Evolutionary conservation across 495 filamentous ascomycete species (phyloP).

Genomic region (Eremomyces bilateralis): DNA sequence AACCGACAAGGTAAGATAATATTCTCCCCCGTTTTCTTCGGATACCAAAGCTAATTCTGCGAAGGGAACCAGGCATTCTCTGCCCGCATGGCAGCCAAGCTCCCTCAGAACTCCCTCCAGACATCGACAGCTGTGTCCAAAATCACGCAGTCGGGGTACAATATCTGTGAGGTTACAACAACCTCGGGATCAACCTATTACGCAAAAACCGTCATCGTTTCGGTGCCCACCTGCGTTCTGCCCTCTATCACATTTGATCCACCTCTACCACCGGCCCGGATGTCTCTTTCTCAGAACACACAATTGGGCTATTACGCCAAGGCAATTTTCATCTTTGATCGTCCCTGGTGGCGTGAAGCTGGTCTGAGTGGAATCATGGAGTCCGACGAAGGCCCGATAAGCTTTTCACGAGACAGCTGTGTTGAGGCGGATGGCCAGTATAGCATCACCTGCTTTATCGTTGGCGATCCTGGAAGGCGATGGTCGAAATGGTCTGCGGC

Average conservation of each 20-base stretch:
- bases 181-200: conserved; percentile 4
- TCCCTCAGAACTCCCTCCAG: conserved; percentile 4
- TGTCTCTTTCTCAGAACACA: conserved; percentile 4
- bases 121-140: conserved; percentile 5
- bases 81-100: conserved; percentile 5
- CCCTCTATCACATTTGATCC: conserved; percentile 7
- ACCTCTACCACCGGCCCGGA: conserved; percentile 7
- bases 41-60: conserved; percentile 1
- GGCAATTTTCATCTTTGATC: conserved; percentile 7
- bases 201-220: conserved; percentile 6
- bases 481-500: background rate
- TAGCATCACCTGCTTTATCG: conserved; percentile 10
- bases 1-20: background rate
- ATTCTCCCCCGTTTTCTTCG: background rate
- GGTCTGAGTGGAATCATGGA: conserved; percentile 8
- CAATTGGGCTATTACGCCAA: conserved; percentile 11
- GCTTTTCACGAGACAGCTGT: conserved; percentile 9
- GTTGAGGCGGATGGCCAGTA: conserved; percentile 9
- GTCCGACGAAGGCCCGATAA: conserved; percentile 9
- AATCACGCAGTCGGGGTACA: conserved; percentile 2
- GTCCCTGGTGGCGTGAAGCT: conserved; percentile 10
- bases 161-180: conserved; percentile 1
- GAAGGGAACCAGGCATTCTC: conserved; percentile 10
- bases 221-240: conserved; percentile 8
- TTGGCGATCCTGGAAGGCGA: background rate